These are phyloP conservation scores for Salisapilia sapeloensis DNA, from an alignment of 352 stramenopile species.

Conservation along the genomic window DNA sequence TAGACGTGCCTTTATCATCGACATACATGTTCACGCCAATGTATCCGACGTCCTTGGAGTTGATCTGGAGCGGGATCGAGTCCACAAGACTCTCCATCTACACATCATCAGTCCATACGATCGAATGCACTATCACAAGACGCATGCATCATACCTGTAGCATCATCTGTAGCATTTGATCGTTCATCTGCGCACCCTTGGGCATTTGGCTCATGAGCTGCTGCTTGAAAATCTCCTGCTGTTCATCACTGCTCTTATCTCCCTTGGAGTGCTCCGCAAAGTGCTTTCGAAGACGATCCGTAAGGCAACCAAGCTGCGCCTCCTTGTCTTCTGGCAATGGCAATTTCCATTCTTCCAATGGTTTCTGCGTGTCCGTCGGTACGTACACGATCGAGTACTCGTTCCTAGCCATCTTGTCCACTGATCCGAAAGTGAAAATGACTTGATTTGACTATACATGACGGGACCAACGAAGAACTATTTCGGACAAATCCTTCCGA, in stretches of 20 bases:
- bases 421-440: too few relatives aligned
- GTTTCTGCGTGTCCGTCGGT: slow-evolving; percentile 22
- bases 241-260: slow-evolving; percentile 13
- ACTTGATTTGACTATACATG: too few relatives aligned
- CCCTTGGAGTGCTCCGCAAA: slow-evolving; percentile 34
- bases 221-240: slow-evolving; percentile 68
- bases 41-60: slow-evolving; percentile 45
- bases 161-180: slow-evolving; percentile 77
- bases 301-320: slow-evolving; percentile 62
- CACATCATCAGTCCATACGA: neutral
- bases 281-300: slow-evolving; percentile 57
- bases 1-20: slow-evolving; percentile 80
- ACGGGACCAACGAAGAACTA: too few relatives aligned
- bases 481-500: too few relatives aligned
- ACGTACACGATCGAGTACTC: slow-evolving; percentile 66
- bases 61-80: slow-evolving; percentile 74
- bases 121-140: neutral
- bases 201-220: slow-evolving; percentile 60
- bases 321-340: slow-evolving; percentile 56
- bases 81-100: slow-evolving; percentile 81
- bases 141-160: slow-evolving; percentile 29
- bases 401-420: slow-evolving; percentile 10
- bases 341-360: slow-evolving; percentile 63
- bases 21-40: slow-evolving; percentile 83
- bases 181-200: slow-evolving; percentile 33